phyloP scores from a whole-genome alignment of 768 basidiomycete genomes.

The Auricularia cornea region DNA sequence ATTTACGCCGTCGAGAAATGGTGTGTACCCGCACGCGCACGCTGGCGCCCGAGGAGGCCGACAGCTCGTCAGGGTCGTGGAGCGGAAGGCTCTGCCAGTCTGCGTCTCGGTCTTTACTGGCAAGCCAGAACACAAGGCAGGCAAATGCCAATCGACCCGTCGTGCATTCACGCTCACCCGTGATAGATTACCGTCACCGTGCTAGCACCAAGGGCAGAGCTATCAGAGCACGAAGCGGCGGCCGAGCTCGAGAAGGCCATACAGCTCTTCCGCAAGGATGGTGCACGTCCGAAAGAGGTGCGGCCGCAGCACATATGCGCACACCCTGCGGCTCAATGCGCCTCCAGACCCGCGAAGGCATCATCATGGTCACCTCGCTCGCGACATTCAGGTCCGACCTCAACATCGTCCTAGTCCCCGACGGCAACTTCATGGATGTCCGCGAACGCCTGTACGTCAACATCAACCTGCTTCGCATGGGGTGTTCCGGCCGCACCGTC shows the following conservation, averaged over 20 bases:
- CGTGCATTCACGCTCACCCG: neutral
- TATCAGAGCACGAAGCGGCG: constrained; percentile 37
- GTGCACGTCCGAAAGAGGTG: constrained; percentile 66
- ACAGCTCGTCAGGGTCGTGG: constrained; percentile 46
- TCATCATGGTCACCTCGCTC: constrained; percentile 73
- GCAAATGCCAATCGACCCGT: constrained; percentile 7
- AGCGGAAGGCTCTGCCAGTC: constrained; percentile 49
- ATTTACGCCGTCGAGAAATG: constrained; percentile 85
- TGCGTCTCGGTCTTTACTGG: constrained; percentile 73
- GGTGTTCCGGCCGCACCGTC: constrained; percentile 69
- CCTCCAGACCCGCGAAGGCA: constrained; percentile 51
- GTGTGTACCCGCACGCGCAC: constrained; percentile 25
- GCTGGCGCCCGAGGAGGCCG: constrained; percentile 8
- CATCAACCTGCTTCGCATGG: constrained; percentile 78
- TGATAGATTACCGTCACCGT: constrained; percentile 52
- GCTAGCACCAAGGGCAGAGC: constrained; percentile 36
- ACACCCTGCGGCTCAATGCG: neutral
- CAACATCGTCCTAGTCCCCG: constrained; percentile 72
- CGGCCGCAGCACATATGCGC: constrained; percentile 6
- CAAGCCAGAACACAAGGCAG: constrained; percentile 55
- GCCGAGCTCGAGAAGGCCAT: constrained; percentile 55
- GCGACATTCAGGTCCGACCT: constrained; percentile 84
- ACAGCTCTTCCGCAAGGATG: constrained; percentile 54
- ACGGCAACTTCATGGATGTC: constrained; percentile 54
- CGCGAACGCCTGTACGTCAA: constrained; percentile 70